Conservation (phyloP, 305 asterid species). For the Fraxinus velutina region DNA sequence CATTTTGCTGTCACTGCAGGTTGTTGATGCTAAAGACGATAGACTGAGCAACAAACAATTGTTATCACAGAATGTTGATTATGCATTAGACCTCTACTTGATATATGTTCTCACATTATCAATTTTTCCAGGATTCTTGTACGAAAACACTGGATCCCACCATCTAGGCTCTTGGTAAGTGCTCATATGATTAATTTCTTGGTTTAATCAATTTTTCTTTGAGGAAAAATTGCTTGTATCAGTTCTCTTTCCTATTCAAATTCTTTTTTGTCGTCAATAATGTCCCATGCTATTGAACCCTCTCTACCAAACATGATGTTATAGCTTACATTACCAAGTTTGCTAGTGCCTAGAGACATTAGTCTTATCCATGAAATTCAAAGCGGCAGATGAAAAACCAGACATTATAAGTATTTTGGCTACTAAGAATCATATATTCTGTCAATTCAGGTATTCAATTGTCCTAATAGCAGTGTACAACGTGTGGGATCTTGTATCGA, state of each 20-base stretch:
- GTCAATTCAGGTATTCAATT: constrained; percentile 52
- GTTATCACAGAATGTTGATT: constrained; percentile 55
- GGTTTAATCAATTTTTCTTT: neutral
- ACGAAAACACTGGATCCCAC: constrained; percentile 78
- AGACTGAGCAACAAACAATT: constrained; percentile 59
- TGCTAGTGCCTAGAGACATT: neutral
- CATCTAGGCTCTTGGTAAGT: constrained; percentile 75
- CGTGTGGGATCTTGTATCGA: constrained; percentile 60
- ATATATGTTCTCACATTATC: constrained; percentile 68
- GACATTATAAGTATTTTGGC: neutral
- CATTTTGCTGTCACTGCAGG: constrained; percentile 36
- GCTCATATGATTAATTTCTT: neutral
- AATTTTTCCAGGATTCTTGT: constrained; percentile 82
- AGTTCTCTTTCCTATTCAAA: neutral
- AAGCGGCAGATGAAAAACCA: neutral
- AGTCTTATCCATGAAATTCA: neutral
- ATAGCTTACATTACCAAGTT: neutral
- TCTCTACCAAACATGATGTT: neutral
- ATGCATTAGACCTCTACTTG: constrained; percentile 49
- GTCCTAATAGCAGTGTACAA: constrained; percentile 78
- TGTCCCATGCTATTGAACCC: neutral
- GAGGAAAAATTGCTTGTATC: neutral
- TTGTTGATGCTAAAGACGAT: constrained; percentile 30
- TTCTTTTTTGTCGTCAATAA: neutral
- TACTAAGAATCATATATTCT: neutral